Percentiles rank a stretch among this genome's conserved stretches.
Conservation (phyloP, 371 early-diverging fungal species). For the Encephalitozoon romaleae region DNA sequence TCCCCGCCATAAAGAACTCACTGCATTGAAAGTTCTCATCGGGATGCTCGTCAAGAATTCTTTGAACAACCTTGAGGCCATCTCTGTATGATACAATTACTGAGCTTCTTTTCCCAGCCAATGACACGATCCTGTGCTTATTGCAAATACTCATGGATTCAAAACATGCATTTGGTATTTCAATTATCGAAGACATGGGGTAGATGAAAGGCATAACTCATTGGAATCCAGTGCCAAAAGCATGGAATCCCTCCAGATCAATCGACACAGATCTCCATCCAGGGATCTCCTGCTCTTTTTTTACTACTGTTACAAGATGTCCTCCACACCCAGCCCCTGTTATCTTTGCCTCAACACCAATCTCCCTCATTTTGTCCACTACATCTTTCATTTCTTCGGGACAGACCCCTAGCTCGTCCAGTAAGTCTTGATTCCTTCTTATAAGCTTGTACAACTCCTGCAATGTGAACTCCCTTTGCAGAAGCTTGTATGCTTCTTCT, state of each 20-base stretch:
- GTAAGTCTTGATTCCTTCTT: constrained; percentile 19
- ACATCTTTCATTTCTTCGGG: constrained; percentile 27
- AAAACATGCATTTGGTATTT: constrained; percentile 24
- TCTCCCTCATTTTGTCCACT: constrained; percentile 21
- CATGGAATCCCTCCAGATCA: background rate
- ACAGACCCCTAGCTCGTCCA: constrained; percentile 18
- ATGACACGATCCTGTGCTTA: constrained; percentile 13
- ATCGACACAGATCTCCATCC: constrained; percentile 27
- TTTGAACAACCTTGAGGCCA: constrained; percentile 2
- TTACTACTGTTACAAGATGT: constrained; percentile 38
- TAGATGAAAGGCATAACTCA: background rate
- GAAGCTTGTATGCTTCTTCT: constrained; percentile 11
- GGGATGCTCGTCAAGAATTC: constrained; percentile 35
- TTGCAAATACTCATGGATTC: background rate
- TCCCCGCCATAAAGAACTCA: constrained; percentile 23
- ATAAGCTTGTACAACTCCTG: constrained; percentile 20
- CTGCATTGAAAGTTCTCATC: constrained; percentile 38
- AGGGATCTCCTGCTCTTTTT: background rate
- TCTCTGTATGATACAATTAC: constrained; percentile 5
- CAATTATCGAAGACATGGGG: background rate
- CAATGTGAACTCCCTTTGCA: constrained; percentile 14
- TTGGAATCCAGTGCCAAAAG: background rate
- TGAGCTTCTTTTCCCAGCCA: constrained; percentile 21
- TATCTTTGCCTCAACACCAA: constrained; percentile 32
- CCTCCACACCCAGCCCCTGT: constrained; percentile 41